A percentile compares a stretch with the other conserved stretches of the same genome.
phyloP scores from a whole-genome alignment of 2,329 filamentous ascomycete genomes.

The Penicillium sp. region DNA sequence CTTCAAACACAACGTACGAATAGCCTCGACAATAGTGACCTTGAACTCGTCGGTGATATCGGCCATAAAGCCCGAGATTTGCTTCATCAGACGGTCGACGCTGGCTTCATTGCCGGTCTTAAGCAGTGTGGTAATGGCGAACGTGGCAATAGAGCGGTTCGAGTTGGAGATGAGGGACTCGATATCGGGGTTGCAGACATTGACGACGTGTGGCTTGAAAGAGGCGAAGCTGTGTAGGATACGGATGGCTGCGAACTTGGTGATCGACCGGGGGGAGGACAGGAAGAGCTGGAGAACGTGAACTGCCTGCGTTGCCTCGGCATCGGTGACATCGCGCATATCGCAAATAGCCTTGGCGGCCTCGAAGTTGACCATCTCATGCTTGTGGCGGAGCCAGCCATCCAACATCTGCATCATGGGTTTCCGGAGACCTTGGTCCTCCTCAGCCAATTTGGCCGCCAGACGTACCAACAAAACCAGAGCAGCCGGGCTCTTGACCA shows the following conservation, averaged over 20 bases:
- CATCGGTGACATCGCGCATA: constrained; percentile 87
- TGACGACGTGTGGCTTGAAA: constrained; percentile 91
- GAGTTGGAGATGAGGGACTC: constrained; percentile 94
- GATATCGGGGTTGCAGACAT: constrained; percentile 94
- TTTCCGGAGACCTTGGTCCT: constrained; percentile 82
- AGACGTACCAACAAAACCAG: constrained; percentile 89
- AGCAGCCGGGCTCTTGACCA: constrained; percentile 91
- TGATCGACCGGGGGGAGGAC: constrained; percentile 89
- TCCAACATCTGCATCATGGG: constrained; percentile 97
- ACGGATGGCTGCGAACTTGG: constrained; percentile 94
- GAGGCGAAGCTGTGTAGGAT: constrained; percentile 95
- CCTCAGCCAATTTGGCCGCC: constrained; percentile 89
- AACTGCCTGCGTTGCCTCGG: constrained; percentile 85
- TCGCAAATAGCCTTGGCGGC: constrained; percentile 97
- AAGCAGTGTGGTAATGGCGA: constrained; percentile 94
- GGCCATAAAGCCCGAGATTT: constrained; percentile 96
- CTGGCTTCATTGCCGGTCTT: constrained; percentile 98
- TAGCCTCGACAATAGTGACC: constrained; percentile 99
- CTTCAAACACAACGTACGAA: constrained; percentile 92
- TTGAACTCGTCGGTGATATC: constrained; percentile 99
- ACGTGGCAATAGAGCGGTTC: constrained; percentile 96
- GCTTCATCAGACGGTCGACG: constrained; percentile 96
- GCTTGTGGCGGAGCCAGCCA: constrained; percentile 96
- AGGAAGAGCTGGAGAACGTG: constrained; percentile 96
- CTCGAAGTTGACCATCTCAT: constrained; percentile 99